A percentile compares a stretch with the other conserved stretches of the same genome.
phyloP scores from a whole-genome alignment of 257 asterid species.

The Ligustrum vulgare region DNA sequence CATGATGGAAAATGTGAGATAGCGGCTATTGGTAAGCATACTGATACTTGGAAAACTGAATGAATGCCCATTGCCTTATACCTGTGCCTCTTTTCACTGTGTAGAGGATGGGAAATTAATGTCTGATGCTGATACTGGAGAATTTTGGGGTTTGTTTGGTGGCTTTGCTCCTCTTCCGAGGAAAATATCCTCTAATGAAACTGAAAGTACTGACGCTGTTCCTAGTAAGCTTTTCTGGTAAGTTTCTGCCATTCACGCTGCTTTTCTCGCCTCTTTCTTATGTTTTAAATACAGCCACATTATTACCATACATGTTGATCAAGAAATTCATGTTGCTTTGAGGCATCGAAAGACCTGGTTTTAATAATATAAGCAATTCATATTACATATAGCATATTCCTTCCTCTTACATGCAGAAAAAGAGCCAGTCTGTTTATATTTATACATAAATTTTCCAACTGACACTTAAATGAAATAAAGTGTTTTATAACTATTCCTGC shows the following conservation, averaged over 20 bases:
- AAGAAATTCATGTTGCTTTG: not conserved
- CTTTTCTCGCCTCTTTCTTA: conserved; percentile 24
- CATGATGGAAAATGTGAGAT: conserved; percentile 81
- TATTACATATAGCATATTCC: not conserved
- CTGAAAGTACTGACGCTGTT: conserved; percentile 20
- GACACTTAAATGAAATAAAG: not conserved
- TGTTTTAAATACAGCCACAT: conserved; percentile 9
- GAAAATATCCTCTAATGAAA: conserved; percentile 36
- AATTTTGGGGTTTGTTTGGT: conserved; percentile 87
- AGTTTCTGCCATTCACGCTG: conserved; percentile 24
- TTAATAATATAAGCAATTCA: not conserved
- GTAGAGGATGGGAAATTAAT: conserved; percentile 86
- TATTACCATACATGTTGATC: not conserved
- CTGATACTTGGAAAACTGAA: conserved; percentile 10
- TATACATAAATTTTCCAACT: conserved; percentile 1
- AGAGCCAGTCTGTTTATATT: not conserved
- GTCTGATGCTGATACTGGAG: conserved; percentile 87
- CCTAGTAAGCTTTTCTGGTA: conserved; percentile 65
- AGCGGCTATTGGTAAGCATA: conserved; percentile 69
- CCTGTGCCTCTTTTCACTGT: conserved; percentile 28
- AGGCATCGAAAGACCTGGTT: not conserved
- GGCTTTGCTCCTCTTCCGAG: conserved; percentile 94
- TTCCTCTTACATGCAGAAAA: conserved; percentile 1
- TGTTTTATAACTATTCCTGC: conserved; percentile 3
- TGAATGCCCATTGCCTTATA: conserved; percentile 11